Base-by-base conservation (phyloP, 306 rosid genomes). In the Castanospermum australe region DNA sequence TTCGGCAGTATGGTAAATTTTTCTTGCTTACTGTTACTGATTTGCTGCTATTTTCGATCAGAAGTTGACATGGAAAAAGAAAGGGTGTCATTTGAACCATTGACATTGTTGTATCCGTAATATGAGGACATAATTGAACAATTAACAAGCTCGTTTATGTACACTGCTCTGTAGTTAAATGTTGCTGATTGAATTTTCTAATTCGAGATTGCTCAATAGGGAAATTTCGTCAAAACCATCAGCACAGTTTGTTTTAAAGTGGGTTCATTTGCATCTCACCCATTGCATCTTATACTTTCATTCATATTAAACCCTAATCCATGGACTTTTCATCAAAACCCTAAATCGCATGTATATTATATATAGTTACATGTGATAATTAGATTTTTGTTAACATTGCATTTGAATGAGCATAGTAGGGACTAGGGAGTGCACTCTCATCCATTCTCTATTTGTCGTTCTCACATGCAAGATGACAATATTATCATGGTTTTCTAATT, bases 251-350 rank as follows among this genome's bases (percentile, higher is more conserved):
- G 13, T 50, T 79, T 44, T 2, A 12, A 41, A 51, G 35, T 52
- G n/a, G 35, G 45, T 42, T 22, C 22, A 18, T 28, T 76, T 18
- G 64, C 33, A 47, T 64, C 9, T 67, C 25, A 51, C 18, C 18
- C 8, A 21, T 2, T 67, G 30, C 60, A 20, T 76, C 28, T 28
- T 54, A 54, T 21, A 41, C n/a, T 70, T 56, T 82, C 61, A 78
- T 35, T 78, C n/a, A 55, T 68, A 41, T 15, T 11, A 83, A 86
- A 86, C 89, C 89, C 87, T 82, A 86, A 61, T 62, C 6, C 48
- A 63, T 75, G 71, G 50, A 24, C 54, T 56, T 64, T n/a, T n/a
- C n/a, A n/a, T n/a, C 74, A 52, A 79, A 86, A 82, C 89, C 89
- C 87, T 83, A 86, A 79, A 36, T 68, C 0, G 22, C 25, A 35